Evolutionary conservation across 2,329 filamentous ascomycete species (phyloP).

Genomic region (Trichoderma guizhouense): DNA sequence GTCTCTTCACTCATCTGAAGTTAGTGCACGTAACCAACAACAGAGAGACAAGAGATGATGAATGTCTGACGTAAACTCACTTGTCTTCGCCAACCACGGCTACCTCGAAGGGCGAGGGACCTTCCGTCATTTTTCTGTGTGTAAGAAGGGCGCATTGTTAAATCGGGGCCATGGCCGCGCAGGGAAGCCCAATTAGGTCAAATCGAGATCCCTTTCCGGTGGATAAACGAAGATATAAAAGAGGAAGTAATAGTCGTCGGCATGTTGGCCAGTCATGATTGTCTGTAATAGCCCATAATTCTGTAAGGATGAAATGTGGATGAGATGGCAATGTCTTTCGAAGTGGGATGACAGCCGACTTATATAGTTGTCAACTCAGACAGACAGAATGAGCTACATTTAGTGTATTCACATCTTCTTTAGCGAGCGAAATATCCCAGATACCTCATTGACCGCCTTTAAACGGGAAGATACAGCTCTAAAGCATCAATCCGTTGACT

Average conservation of each 20-base stretch:
- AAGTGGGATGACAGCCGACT: background rate
- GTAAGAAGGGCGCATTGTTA: background rate
- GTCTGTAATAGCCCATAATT: background rate
- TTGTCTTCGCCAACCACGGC: background rate
- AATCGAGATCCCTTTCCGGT: background rate
- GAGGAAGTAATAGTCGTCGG: background rate
- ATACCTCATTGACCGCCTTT: background rate
- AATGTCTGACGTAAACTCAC: background rate
- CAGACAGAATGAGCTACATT: no score
- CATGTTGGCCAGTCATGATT: background rate
- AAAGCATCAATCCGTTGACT: background rate
- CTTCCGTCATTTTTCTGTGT: background rate
- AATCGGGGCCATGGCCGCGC: no score
- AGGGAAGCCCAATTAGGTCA: background rate
- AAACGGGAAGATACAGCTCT: background rate
- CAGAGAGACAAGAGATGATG: background rate
- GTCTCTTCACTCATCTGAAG: background rate
- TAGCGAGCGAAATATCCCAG: no score
- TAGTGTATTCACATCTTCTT: background rate
- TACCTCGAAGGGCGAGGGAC: background rate
- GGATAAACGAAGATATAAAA: background rate
- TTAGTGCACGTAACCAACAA: background rate
- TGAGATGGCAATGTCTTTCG: no score
- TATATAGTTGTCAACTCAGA: background rate
- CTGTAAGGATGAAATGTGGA: background rate